Evolutionary conservation across 1,284 basidiomycete species (phyloP), one percentile per base, ranked within the genome.

Genomic region (Sanghuangporus sanghuang): DNA sequence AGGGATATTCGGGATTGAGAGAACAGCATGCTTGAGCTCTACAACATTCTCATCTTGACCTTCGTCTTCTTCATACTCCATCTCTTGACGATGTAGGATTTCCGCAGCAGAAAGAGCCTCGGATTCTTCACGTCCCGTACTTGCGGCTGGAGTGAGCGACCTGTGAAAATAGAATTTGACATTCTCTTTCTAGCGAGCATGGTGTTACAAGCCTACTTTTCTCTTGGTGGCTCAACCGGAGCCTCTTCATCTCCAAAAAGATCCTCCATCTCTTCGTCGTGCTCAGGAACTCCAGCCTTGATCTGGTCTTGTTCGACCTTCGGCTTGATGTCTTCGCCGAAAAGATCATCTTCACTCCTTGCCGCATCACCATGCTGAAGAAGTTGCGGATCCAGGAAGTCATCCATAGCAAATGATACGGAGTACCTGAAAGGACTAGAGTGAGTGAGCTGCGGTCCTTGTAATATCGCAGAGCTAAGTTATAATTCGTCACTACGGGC

Each of bases 31-130:
- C 61, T 85, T 82, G 46, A 85, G 75, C 68, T 77, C 81, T 6
- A 82, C 74, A 6, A 81, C 76, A 32, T 82, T 78, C 62, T 84
- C 83, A 27, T 75, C 78, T 2, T 84, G 81, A 63, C 82, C 81
- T 14, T 92, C 90, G 40, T 90, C 89, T 73, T 95, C 92, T 68
- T 82, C 85, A 71, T 95, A 95, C 74, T 95, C 92, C 68, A 94
- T 74, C 1, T 83, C 84, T 67, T 83, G 82, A 66, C 91, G 80
- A 52, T 81, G 82, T 67, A 85, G 84, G 62, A 86, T 80, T 73
- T 93, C 89, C 9, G 84, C 79, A 16, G 86, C 83, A 9, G 88
- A 81, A n/a, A 91, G 73, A 38, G 83, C 83, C 63, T 91, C 89
- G 6, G 83, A 85, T 56, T 81, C 86, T 62, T 78, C 78, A 23